Percentiles rank a stretch among this genome's conserved stretches.
Conservation (phyloP, 2,329 filamentous ascomycete genomes). For the Calycina herbarum region DNA sequence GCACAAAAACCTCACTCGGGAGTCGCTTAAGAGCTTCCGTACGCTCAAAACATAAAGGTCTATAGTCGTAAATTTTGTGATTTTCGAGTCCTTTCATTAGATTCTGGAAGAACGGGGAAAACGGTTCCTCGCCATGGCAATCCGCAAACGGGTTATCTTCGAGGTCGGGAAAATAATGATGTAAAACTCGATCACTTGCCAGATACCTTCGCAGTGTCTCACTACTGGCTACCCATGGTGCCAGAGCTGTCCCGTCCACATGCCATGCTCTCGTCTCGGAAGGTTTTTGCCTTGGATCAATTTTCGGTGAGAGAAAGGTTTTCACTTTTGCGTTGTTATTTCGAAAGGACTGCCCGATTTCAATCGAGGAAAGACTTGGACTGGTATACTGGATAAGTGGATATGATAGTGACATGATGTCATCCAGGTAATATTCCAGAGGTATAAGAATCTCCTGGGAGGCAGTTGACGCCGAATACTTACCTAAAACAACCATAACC, state of each 20-base stretch:
- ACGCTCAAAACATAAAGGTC: not conserved
- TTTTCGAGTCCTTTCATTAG: not conserved
- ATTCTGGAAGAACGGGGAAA: not conserved
- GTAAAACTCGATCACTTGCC: not conserved
- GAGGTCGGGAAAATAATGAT: not conserved
- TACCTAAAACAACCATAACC: no score
- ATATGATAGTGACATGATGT: no score
- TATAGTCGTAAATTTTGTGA: not conserved
- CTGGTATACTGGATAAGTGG: no score
- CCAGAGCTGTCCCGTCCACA: not conserved
- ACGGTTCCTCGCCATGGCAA: not conserved
- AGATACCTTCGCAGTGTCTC: not conserved
- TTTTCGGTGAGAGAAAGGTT: not conserved
- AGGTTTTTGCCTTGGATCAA: not conserved
- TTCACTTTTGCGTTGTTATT: not conserved
- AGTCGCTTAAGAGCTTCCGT: not conserved
- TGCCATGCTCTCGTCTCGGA: not conserved
- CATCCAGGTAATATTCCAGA: no score
- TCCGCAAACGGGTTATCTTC: not conserved
- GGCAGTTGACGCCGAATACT: no score
- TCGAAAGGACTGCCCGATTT: not conserved
- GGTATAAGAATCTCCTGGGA: no score
- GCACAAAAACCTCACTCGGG: not conserved
- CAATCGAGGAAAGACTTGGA: not conserved
- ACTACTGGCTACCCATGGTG: not conserved